A percentile compares a stretch with the other conserved stretches of the same genome.
phyloP scores from a whole-genome alignment of 345 rosid species.

The Moringa oleifera region DNA sequence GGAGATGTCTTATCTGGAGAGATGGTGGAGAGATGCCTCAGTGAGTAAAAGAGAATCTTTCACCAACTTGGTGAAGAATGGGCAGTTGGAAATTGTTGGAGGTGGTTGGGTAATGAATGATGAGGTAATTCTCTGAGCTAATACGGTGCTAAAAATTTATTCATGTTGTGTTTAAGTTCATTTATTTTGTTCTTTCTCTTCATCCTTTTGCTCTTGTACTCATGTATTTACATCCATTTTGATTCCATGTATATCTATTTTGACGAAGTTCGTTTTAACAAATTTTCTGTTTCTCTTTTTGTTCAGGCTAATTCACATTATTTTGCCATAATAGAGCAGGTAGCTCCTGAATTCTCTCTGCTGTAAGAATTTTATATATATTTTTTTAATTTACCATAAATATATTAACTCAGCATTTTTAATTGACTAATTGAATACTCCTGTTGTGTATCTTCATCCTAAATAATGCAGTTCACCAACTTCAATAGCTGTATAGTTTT shows the following conservation, averaged over 20 bases:
- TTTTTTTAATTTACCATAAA: no score
- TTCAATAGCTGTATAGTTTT: conserved; percentile 9
- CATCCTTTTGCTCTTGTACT: background rate
- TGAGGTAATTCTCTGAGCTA: conserved; percentile 53
- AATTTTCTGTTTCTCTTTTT: conserved; percentile 17
- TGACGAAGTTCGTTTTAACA: conserved; percentile 2
- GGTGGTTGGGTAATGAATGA: conserved; percentile 99
- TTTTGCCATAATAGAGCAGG: conserved; percentile 97
- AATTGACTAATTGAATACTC: background rate
- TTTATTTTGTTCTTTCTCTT: conserved; percentile 2
- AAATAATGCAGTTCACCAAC: conserved; percentile 5
- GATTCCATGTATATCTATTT: background rate
- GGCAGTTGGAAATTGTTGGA: conserved; percentile 96
- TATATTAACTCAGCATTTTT: no score
- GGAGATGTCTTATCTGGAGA: conserved; percentile 96
- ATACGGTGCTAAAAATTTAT: background rate
- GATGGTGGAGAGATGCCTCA: conserved; percentile 97
- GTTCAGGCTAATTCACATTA: conserved; percentile 97
- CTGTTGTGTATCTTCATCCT: conserved; percentile 4
- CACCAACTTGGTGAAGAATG: conserved; percentile 67
- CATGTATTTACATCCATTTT: background rate
- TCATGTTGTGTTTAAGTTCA: background rate
- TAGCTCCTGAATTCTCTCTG: conserved; percentile 12
- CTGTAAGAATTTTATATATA: no score
- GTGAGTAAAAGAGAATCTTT: conserved; percentile 61